A percentile compares a stretch with the other conserved stretches of the same genome.
phyloP scores from a whole-genome alignment of 192 early-diverging fungal species.

The Coemansia sp. region DNA sequence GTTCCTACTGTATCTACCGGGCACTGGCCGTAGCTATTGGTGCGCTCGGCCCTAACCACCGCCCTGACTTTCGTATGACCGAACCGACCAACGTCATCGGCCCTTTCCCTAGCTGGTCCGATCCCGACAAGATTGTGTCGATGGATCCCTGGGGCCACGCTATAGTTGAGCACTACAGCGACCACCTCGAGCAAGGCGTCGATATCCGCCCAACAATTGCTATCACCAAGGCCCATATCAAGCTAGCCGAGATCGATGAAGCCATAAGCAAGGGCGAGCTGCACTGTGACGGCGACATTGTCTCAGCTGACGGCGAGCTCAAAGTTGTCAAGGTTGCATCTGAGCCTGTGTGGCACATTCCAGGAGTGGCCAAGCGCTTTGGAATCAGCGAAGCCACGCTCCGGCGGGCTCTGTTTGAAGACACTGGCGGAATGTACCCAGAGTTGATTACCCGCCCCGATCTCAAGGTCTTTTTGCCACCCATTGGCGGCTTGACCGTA shows the following conservation, averaged over 20 bases:
- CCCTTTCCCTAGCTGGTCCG: conserved; percentile 76
- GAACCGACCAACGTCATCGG: conserved; percentile 82
- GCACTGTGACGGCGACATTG: conserved; percentile 78
- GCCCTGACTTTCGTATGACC: conserved; percentile 83
- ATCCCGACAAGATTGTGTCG: conserved; percentile 88
- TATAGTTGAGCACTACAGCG: conserved; percentile 61
- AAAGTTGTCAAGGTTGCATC: conserved; percentile 90
- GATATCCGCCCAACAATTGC: conserved; percentile 91
- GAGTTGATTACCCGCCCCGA: conserved; percentile 91
- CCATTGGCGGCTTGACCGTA: conserved; percentile 88
- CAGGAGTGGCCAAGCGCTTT: conserved; percentile 87
- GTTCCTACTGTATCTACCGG: conserved; percentile 90
- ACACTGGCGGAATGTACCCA: conserved; percentile 94
- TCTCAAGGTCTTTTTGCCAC: conserved; percentile 90
- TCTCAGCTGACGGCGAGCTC: conserved; percentile 77
- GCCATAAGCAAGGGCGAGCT: conserved; percentile 63
- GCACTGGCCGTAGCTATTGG: conserved; percentile 89
- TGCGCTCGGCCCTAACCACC: conserved; percentile 78
- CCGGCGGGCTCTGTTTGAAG: conserved; percentile 83
- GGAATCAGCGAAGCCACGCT: conserved; percentile 81
- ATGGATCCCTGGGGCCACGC: conserved; percentile 92
- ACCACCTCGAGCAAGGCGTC: conserved; percentile 65
- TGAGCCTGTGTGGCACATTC: conserved; percentile 94
- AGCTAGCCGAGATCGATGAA: conserved; percentile 84
- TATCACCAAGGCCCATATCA: conserved; percentile 94